Conservation (phyloP, 2,329 filamentous ascomycete genomes). For the Harringtonia aguacate region DNA sequence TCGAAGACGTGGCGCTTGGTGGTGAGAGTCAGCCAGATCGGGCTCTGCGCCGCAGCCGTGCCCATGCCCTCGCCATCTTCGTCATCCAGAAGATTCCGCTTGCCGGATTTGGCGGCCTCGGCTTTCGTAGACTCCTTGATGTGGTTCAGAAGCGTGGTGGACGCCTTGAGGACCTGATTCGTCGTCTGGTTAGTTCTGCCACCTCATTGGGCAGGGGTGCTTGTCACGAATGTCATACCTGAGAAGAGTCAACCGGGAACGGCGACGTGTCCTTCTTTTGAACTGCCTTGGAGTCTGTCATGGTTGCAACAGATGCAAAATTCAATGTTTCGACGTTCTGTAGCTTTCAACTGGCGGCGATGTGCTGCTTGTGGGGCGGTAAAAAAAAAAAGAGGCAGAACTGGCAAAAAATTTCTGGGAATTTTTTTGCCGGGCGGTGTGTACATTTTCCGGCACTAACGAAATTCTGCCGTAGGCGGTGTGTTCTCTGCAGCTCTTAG, state of each 20-base stretch:
- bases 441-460: not conserved
- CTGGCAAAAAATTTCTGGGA: conserved; percentile 1
- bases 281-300: conserved; percentile 9
- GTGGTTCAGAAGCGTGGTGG: conserved; percentile 50
- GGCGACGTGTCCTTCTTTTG: conserved; percentile 3
- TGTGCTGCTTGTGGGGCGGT: conserved; percentile 3
- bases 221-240: conserved; percentile 5
- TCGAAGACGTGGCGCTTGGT: conserved; percentile 59
- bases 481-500: not conserved
- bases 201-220: not conserved
- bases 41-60: conserved; percentile 31
- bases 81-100: conserved; percentile 44
- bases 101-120: conserved; percentile 31
- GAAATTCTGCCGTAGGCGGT: conserved; percentile 4
- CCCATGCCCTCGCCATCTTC: conserved; percentile 16
- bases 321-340: not conserved
- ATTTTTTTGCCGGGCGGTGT: conserved; percentile 13
- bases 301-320: not conserved
- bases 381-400: not conserved
- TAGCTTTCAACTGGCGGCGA: not conserved
- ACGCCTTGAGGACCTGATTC: conserved; percentile 47
- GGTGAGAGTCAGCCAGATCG: conserved; percentile 52
- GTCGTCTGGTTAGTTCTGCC: not conserved
- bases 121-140: conserved; percentile 46
- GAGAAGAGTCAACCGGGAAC: conserved; percentile 8